Evolutionary conservation across 768 basidiomycete species (phyloP).

Genomic region (Pulveroboletus sp.): DNA sequence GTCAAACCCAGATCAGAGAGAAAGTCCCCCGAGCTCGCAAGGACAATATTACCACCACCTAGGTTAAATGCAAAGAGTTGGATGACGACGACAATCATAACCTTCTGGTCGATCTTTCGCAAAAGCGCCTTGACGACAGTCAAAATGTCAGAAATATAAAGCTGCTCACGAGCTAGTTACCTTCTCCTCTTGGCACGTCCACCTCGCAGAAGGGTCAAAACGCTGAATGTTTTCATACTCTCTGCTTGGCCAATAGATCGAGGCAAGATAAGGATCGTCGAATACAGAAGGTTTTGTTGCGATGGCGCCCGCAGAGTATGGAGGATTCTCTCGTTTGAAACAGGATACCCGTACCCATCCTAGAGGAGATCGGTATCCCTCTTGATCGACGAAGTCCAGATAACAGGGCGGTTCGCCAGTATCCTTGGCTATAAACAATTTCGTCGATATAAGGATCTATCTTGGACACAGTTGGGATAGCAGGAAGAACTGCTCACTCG

Average conservation of each 20-base stretch:
- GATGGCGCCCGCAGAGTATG: conserved; percentile 32
- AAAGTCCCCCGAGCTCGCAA: conserved; percentile 59
- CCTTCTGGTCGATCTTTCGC: conserved; percentile 59
- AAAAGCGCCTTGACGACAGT: conserved; percentile 37
- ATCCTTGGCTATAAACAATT: background rate
- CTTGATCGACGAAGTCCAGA: conserved; percentile 8
- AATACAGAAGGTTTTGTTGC: conserved; percentile 53
- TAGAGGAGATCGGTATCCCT: background rate
- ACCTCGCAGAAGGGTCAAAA: conserved; percentile 55
- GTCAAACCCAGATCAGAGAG: conserved; percentile 52
- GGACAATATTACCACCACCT: conserved; percentile 51
- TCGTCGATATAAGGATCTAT: background rate
- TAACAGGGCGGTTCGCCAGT: background rate
- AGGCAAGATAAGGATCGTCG: conserved; percentile 46
- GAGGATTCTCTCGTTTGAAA: background rate
- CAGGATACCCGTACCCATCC: background rate
- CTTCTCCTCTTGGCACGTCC: conserved; percentile 58
- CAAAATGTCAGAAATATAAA: background rate
- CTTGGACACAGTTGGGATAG: background rate
- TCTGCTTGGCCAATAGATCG: conserved; percentile 45
- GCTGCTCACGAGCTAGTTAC: conserved; percentile 18
- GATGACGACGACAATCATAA: conserved; percentile 54
- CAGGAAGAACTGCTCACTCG: background rate
- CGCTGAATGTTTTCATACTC: conserved; percentile 56
- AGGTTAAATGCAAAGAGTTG: conserved; percentile 57